Base-by-base conservation (phyloP, 2,329 filamentous ascomycete species). In the Periconia digitata region DNA sequence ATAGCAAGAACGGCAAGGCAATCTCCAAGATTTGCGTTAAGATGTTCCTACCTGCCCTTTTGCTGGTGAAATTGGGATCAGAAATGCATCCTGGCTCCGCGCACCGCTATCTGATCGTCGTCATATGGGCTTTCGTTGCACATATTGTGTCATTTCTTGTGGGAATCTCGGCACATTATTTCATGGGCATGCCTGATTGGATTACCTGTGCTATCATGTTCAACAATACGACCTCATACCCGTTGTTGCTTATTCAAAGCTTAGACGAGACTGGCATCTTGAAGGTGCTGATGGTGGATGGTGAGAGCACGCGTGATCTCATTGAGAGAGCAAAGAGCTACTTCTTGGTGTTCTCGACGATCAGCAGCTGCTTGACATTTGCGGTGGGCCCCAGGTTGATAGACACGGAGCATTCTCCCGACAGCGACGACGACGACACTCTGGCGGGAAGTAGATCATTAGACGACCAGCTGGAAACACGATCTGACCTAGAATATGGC, bases 301-400 rank as follows among this genome's bases (percentile, higher is more conserved):
- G 76, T 59, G 71, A 78, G 56, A 63, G 71, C 1, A 69, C 72
- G 3, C 52, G 64, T 2, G 71, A 72, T 1, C 79, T 79, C 1
- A 73, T 86, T 8, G 76, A 79, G 46, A 73, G 84, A 5, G 83
- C 83, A 8, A 83, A 85, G 63, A 81, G 80, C 18, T 87, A 85
- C 62, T 85, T 87, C 57, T 70, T 87, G 2, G 79, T 87, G 42
- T 85, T 83, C 56, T 79, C 83, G 3, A 85, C 84, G 17, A 73
- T 86, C 3, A 78, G 77, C 18, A 85, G 81, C 56, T 82, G 79
- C 45, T 66, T 86, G 51, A 86, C 83, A 0, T 87, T 86, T 64
- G 81, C 81, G 1, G 72, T 86, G 1, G 84, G 84, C 0, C 84
- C 84, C 1, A 71, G 76, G 16, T 69, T 87, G 40, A 77, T 86